phyloP scores from a whole-genome alignment of 805 yeast genomes.

The Candida caryicola region DNA sequence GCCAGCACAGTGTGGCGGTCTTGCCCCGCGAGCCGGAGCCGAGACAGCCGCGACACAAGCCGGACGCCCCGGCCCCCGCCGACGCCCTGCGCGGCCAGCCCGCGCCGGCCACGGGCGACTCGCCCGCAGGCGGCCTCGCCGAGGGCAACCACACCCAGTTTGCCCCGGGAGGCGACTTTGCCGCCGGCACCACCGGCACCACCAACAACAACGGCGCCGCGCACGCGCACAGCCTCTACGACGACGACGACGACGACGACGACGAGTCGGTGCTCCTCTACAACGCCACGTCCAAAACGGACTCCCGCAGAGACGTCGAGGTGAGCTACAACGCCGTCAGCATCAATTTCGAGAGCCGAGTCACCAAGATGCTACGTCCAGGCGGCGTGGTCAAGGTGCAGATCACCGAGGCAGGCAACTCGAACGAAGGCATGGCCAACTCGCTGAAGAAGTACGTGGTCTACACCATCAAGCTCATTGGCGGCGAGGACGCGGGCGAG shows the following conservation, averaged over 20 bases:
- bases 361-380: conserved; percentile 33
- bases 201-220: conserved; percentile 4
- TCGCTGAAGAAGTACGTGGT: conserved; percentile 66
- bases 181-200: neutral
- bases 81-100: no score
- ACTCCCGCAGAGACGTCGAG: conserved; percentile 3
- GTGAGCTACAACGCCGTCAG: conserved; percentile 25
- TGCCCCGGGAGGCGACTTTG: conserved; percentile 1
- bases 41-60: no score
- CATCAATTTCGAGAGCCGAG: conserved; percentile 35
- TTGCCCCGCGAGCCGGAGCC: no score
- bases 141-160: no score
- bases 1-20: conserved; percentile 5
- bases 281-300: conserved; percentile 15
- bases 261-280: conserved; percentile 33
- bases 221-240: conserved; percentile 1
- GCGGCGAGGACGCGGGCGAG: conserved; percentile 27
- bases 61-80: neutral
- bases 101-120: no score
- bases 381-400: conserved; percentile 28
- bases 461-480: conserved; percentile 71
- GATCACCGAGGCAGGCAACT: conserved; percentile 82
- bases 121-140: no score
- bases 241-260: conserved; percentile 21
- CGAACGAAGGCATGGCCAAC: conserved; percentile 70